Evolutionary conservation across 2,329 filamentous ascomycete species (phyloP).

Genomic region (Eutypa lata): DNA sequence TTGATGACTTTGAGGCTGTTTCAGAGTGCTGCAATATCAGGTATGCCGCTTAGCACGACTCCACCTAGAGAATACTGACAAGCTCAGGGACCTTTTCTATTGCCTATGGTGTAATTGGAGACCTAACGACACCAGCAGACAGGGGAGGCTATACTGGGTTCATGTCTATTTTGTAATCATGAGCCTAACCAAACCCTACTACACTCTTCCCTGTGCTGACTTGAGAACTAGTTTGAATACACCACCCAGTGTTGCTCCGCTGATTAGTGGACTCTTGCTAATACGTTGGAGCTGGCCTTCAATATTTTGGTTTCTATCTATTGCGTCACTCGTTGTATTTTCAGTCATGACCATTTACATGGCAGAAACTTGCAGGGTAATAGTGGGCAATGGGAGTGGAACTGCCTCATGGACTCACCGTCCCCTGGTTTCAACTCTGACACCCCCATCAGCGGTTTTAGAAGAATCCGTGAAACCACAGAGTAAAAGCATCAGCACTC

Average conservation of each 20-base stretch:
- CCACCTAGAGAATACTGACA: not conserved
- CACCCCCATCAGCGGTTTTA: not conserved
- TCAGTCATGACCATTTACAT: not conserved
- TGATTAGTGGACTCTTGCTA: not conserved
- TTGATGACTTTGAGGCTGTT: conserved; percentile 37
- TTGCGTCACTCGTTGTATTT: not conserved
- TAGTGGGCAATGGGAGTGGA: not conserved
- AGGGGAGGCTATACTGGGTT: conserved; percentile 1
- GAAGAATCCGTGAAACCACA: not conserved
- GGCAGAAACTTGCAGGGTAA: not conserved
- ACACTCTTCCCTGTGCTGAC: too few relatives aligned
- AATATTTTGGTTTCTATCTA: not conserved
- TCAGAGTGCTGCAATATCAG: conserved; percentile 36
- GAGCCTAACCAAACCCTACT: not conserved
- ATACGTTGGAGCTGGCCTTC: not conserved
- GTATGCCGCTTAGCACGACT: not conserved
- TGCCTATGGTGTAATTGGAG: not conserved
- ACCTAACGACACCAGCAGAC: not conserved
- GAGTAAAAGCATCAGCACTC: not conserved
- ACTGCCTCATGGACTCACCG: not conserved
- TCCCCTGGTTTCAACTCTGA: not conserved
- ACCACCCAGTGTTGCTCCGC: not conserved
- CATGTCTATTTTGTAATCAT: conserved; percentile 1
- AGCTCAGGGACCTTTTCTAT: not conserved
- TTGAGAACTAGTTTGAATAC: not conserved